Evolutionary conservation across 2,329 filamentous ascomycete species (phyloP), one percentile per base, ranked within the genome.

Genomic region (Hypocrella siamensis): DNA sequence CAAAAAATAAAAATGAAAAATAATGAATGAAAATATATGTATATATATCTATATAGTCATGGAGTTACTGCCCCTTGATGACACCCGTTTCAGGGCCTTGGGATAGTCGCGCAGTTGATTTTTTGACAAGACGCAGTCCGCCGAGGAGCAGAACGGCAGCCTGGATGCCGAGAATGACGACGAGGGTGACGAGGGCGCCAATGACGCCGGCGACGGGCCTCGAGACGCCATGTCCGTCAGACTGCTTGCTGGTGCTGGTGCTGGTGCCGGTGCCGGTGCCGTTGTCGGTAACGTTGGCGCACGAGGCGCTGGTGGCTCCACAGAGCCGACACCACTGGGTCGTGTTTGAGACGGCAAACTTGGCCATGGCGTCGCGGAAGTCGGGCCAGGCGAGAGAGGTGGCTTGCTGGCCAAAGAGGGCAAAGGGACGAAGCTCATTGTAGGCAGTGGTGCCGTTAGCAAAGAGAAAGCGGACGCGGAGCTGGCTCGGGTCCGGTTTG

Each of bases 121-220:
- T 67, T 48, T 60, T 66, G 32, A 61, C 59, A 15, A 68, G 41
- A 17, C 59, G 58, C 38, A 67, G 41, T 9, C 64, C 63, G 5
- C 52, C 56, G 5, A 61, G 11, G 12, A 55, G 42, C 44, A 65
- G 49, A 27, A 64, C 46, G 11, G 63, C 45, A 8, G 49, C 58
- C 46, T 65, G 54, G 15, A 63, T 24, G 11, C 53, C 58, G 26
- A 67, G 51, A 12, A 70, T 54, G 9, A 67, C 61, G 8, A 58
- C 57, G 5, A 72, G 51, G 0, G 67, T 68, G 24, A 80, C 61
- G 40, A 85, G 53, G 27, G 84, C 81, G 28, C 82, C 76, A 31
- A 92, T 85, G 5, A 88, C 82, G 31, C 84, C 83, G 1, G 81
- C 83, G n/a, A 86, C 73, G 5, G 71, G 65, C 24, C 64, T 70